Evolutionary conservation across 257 asterid species (phyloP).

Genomic region (Echium plantagineum): DNA sequence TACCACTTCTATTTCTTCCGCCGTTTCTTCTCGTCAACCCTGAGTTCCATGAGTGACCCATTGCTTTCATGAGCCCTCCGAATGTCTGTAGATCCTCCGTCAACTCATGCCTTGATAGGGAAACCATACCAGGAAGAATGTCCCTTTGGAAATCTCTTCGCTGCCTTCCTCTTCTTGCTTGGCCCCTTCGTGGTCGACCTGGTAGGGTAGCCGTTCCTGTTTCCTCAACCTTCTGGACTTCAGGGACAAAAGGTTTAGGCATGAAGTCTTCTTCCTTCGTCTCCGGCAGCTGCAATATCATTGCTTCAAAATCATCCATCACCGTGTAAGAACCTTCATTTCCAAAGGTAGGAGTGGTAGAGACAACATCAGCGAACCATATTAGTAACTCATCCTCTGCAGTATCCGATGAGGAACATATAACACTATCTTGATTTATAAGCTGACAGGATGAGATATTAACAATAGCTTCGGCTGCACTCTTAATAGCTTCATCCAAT

Average conservation of each 20-base stretch:
- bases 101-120: constrained; percentile 76
- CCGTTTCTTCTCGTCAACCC: constrained; percentile 64
- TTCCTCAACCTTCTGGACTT: constrained; percentile 33
- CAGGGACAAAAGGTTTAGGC: constrained; percentile 66
- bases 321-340: constrained; percentile 31
- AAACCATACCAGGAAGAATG: constrained; percentile 75
- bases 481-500: constrained; percentile 38
- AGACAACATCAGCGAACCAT: constrained; percentile 54
- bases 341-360: constrained; percentile 19
- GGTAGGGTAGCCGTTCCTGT: constrained; percentile 21
- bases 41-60: constrained; percentile 63
- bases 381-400: constrained; percentile 33
- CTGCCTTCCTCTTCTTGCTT: constrained; percentile 86
- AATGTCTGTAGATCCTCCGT: constrained; percentile 91
- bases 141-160: constrained; percentile 91
- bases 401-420: constrained; percentile 21
- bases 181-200: constrained; percentile 66
- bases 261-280: constrained; percentile 67
- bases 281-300: constrained; percentile 56
- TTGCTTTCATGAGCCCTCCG: constrained; percentile 87
- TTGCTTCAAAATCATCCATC: constrained; percentile 76
- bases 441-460: constrained; percentile 39
- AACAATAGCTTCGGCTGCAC: constrained; percentile 63
- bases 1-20: constrained; percentile 36
- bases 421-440: constrained; percentile 10